Evolutionary conservation across 495 filamentous ascomycete genomes (phyloP).

Genomic region (Lasiosphaeriaceae sp.): DNA sequence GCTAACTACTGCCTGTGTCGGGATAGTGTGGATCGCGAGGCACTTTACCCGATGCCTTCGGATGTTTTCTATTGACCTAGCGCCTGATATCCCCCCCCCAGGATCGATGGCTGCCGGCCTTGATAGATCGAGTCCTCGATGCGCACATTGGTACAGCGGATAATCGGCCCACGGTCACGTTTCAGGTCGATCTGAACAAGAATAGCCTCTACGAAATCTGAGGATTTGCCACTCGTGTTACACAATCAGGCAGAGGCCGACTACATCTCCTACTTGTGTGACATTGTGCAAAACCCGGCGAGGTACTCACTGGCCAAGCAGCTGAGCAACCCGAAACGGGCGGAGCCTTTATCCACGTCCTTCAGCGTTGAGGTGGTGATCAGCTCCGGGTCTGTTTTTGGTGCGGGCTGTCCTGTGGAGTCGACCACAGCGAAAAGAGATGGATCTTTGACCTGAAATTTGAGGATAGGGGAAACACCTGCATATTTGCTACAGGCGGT

Average conservation of each 20-base stretch:
- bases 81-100: neutral
- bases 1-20: neutral
- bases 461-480: neutral
- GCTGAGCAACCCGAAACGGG: neutral
- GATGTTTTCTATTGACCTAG: neutral
- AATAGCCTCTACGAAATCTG: constrained; percentile 6
- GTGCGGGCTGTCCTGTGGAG: neutral
- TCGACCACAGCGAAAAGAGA: neutral
- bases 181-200: neutral
- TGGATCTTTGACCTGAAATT: neutral
- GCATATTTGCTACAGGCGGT: neutral
- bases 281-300: constrained; percentile 3
- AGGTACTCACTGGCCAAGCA: constrained; percentile 1
- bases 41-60: neutral
- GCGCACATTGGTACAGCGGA: neutral
- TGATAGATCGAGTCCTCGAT: neutral
- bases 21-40: neutral
- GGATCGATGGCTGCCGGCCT: neutral
- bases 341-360: neutral
- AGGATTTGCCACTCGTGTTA: neutral
- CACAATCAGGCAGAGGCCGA: neutral
- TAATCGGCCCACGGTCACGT: neutral
- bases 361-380: neutral
- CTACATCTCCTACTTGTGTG: neutral
- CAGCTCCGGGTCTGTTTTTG: neutral